Evolutionary conservation across 495 filamentous ascomycete species (phyloP), one percentile per base, ranked within the genome.

Genomic region (Tuber magnatum): DNA sequence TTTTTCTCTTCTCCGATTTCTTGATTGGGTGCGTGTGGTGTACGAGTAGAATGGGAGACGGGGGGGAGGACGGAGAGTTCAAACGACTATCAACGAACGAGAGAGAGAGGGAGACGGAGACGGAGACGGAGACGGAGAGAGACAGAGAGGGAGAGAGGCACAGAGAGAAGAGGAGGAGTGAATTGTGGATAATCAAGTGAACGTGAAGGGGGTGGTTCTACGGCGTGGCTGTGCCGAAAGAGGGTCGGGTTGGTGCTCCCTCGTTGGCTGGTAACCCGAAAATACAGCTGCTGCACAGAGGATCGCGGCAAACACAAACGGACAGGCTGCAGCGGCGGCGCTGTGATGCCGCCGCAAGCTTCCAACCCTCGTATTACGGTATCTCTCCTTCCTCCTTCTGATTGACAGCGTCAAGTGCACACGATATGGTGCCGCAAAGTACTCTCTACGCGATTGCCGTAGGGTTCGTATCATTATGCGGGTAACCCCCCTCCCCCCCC

Each of bases 251-350:
- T 35, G 28, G 28, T 65, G 28, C 16, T 32, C 28, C 18, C 8
- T 28, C 56, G 56, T 65, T 65, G 56, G 56, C 56, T 35, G 28
- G 9, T 51, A 4, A 20, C 43, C 43, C 6, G 46, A 48, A 8
- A 7, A 48, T 24, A 16, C 46, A 32, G 12, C 51, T 78, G 77
- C 77, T 73, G 77, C 42, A 70, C 51, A 77, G 68, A 75, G 77
- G 43, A 71, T 74, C 71, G 35, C 61, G 73, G 48, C 71, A 32
- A 65, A 65, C 56, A 65, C 56, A 65, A 4, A 32, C 56, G 32
- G 56, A 28, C 56, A 65, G 39, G 2, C 39, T 40, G 39, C 39
- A 40, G 56, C 56, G 56, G 56, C 51, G 51, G 24, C n/a, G 48
- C 6, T 51, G 48, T 51, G 24, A 51, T 24, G 51, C n/a, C 56